Evolutionary conservation across 2,329 filamentous ascomycete species (phyloP).

Genomic region (Exophiala mesophila): DNA sequence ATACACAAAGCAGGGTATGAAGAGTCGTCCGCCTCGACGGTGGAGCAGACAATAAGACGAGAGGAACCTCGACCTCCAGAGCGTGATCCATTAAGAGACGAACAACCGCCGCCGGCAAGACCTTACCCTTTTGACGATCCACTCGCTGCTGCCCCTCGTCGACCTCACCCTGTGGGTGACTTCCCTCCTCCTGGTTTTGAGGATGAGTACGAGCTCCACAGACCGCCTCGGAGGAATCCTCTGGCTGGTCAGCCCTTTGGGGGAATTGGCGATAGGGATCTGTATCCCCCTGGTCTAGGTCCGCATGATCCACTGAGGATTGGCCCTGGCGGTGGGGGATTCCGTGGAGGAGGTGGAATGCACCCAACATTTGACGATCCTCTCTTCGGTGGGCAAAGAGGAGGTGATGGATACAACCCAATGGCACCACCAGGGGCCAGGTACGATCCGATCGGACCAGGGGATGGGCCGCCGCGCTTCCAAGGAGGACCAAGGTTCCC

Average conservation of each 20-base stretch:
- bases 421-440: conserved; percentile 81
- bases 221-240: conserved; percentile 53
- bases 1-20: conserved; percentile 75
- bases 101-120: conserved; percentile 55
- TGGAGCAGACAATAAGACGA: conserved; percentile 33
- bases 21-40: conserved; percentile 41
- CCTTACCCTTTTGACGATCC: conserved; percentile 66
- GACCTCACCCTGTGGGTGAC: conserved; percentile 64
- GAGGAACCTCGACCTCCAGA: conserved; percentile 34
- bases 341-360: conserved; percentile 74
- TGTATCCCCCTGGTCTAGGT: conserved; percentile 81
- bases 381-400: conserved; percentile 62
- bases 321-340: conserved; percentile 55
- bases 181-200: conserved; percentile 88
- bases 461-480: conserved; percentile 50
- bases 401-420: conserved; percentile 54
- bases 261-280: conserved; percentile 76
- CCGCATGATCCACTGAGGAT: conserved; percentile 77
- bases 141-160: conserved; percentile 55
- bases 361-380: conserved; percentile 93
- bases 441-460: conserved; percentile 81
- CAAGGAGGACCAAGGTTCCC: conserved; percentile 44
- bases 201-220: conserved; percentile 80
- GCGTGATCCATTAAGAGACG: conserved; percentile 48
- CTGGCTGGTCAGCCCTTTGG: conserved; percentile 34